Evolutionary conservation across 345 rosid genomes (phyloP).

Genomic region (Syzygium jambos): DNA sequence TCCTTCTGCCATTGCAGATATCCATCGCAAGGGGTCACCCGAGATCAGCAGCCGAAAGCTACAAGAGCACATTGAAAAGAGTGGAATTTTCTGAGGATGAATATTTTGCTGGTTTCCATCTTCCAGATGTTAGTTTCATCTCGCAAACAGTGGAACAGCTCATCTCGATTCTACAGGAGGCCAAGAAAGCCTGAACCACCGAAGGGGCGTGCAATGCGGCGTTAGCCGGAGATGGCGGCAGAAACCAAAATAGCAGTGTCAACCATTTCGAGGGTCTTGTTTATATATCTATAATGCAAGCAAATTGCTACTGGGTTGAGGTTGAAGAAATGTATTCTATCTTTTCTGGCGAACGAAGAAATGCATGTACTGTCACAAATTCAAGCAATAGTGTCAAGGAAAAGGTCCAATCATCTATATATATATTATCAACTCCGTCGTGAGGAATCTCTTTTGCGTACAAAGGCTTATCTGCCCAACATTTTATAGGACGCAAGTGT

Average conservation of each 20-base stretch:
- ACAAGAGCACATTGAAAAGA: constrained; percentile 23
- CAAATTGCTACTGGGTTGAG: not conserved
- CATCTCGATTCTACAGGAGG: constrained; percentile 6
- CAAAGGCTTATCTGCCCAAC: not conserved
- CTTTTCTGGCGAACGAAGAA: not conserved
- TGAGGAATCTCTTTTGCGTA: not conserved
- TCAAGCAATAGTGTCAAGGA: not conserved
- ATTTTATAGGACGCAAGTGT: not conserved
- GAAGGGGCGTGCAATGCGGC: not conserved
- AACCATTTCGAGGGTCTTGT: not conserved
- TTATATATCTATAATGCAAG: not conserved
- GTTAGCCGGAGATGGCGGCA: not conserved
- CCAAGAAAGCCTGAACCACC: not conserved
- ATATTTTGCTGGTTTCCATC: constrained; percentile 21
- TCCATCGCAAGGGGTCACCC: constrained; percentile 62
- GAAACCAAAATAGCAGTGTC: not conserved
- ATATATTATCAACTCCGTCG: not conserved
- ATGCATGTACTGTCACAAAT: not conserved
- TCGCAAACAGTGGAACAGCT: constrained; percentile 18
- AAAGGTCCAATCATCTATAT: not conserved
- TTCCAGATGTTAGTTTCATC: constrained; percentile 23
- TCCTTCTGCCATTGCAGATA: constrained; percentile 25
- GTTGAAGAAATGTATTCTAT: not conserved
- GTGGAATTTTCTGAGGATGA: constrained; percentile 28
- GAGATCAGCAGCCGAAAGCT: constrained; percentile 33